Base-by-base conservation (phyloP, 163 green algal species). In the Chlamydomonas reinhardtii region DNA sequence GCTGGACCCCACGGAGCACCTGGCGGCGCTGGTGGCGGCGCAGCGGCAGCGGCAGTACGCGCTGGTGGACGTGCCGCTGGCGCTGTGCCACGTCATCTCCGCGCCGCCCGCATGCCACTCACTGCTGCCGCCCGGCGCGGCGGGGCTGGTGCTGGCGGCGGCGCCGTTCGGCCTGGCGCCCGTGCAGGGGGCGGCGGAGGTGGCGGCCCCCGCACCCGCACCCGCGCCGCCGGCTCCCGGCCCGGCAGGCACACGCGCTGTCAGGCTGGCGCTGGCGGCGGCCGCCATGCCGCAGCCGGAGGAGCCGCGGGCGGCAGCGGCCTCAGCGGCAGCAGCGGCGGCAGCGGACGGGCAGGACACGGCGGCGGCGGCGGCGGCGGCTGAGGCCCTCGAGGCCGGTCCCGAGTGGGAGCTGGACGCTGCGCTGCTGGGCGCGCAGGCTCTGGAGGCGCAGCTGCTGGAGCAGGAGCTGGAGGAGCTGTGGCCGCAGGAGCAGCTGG, bases 61-160 rank as follows among this genome's bases (percentile, higher is more conserved):
- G 69, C 19, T 79, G 54, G 56, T 86, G 80, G 70, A 80, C 54
- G 70, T 6, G 27, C 66, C 80, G 34, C 35, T 86, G 70, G 80
- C 80, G 32, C 70, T 86, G 35, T 86, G 80, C 69, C 80, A 86
- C 80, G 59, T 79, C 69, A 86, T 86, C 35, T 86, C 80, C 6
- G 80, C 70, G 34, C 80, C 80, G 34, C 35, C 80, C 4, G 17
- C 16, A 1, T 86, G 80, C 70, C 80, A 86, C 56, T 86, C 80
- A 4, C 56, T 86, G 20, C 70, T 86, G 20, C 9, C 35, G 22
- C 70, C 80, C 4, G 80, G 65, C 20, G 54, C 61, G 14, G 69
- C 80, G 35, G 78, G 66, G 76, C 52, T n/a, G 74, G 25, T 37
- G 61, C 39, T 84, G 29, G 76, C 76, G 31, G 61, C 76, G 25